Base-by-base conservation (phyloP, 192 early-diverging fungal genomes). In the Coemansia sp. region DNA sequence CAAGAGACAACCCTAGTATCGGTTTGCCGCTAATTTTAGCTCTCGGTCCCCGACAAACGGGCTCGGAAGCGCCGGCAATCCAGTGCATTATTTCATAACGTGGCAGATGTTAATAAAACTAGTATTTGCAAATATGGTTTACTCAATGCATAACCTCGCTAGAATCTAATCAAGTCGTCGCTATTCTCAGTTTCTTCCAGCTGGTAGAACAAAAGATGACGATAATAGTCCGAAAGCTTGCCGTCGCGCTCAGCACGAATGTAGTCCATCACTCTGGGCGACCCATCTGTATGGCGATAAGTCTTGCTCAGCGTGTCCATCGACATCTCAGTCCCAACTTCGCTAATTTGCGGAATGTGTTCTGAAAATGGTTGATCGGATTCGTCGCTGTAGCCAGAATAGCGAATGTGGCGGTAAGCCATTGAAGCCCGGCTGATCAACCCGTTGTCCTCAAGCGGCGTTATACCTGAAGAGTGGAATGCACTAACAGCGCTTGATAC, bases 231-330 rank as follows among this genome's bases (percentile, higher is more conserved):
- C 0, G 69, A 61, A 2, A 77, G 65, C 54, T 72, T 77, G 57
- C 65, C 69, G 22, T 77, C 75, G 27, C 75, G 75, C 43, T 63
- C 66, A 12, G 75, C 69, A 1, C 75, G 61, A 14, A 77, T 77
- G 35, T 71, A 77, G 54, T 77, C 75, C 65, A 77, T 71, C 11
- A 77, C 69, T 31, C 48, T 59, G 5, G 75, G 66, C 14, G 75
- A 77, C 21, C 75, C 75, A 29, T 77, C 75, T 12, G 75, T 64
- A 35, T 77, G 65, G 11, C 66, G 54, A 57, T 72, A 65, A 6
- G 70, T 77, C 27, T 72, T 72, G 59, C 75, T 67, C 3, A 77
- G 59, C 21, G 69, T 72, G 29, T 77, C 75, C 39, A 77, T 62
- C 12, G 61, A 57, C 6, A 77, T 22, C 62, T 77, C 75, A 3